Conservation (phyloP, 371 early-diverging fungal species). For the Mortierella sp. region DNA sequence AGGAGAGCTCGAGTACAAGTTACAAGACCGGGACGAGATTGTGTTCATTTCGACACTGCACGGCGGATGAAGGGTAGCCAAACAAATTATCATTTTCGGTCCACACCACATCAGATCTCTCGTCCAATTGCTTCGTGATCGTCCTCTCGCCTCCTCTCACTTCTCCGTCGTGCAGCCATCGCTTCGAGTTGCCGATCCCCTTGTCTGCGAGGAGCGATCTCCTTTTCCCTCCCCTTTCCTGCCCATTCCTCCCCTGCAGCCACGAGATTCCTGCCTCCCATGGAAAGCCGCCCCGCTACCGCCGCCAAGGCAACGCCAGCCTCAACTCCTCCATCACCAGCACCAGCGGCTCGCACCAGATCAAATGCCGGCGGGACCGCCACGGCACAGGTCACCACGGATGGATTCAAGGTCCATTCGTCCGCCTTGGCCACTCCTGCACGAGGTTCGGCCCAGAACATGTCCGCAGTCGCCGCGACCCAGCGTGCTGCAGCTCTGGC, state of each 20-base stretch:
- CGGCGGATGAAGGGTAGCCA: constrained; percentile 73
- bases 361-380: constrained; percentile 2
- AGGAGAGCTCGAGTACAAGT: constrained; percentile 85
- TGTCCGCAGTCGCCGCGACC: constrained; percentile 28
- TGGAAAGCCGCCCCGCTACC: too few species aligned
- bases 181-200: too few species aligned
- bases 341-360: not conserved
- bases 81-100: not conserved
- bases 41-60: constrained; percentile 97
- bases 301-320: not conserved
- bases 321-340: not conserved
- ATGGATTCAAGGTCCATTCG: constrained; percentile 38
- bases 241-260: not conserved
- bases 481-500: constrained; percentile 41
- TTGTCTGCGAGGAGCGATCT: too few species aligned
- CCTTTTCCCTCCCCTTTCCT: not conserved
- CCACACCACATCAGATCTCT: not conserved
- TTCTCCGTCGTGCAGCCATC: too few species aligned
- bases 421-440: constrained; percentile 31
- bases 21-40: constrained; percentile 82
- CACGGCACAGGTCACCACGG: constrained; percentile 6
- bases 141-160: too few species aligned
- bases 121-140: too few species aligned
- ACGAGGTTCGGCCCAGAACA: constrained; percentile 11
- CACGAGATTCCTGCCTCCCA: not conserved